Base-by-base conservation (phyloP, 371 early-diverging fungal species). In the Coemansia sp. region DNA sequence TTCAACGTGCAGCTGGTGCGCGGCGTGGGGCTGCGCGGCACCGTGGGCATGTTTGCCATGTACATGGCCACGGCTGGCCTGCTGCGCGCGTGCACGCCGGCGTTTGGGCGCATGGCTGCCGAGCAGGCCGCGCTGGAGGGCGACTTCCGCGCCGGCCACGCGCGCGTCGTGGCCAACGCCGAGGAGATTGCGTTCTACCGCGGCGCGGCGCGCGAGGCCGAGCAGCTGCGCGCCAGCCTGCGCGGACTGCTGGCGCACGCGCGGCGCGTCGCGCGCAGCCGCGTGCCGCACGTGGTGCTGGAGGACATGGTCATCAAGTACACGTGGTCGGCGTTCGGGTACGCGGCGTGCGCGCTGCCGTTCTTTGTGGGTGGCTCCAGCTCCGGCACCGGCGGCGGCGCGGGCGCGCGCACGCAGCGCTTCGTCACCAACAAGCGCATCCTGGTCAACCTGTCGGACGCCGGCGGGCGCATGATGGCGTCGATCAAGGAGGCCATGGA, bases 381-480 rank as follows among this genome's bases (percentile, higher is more conserved):
- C 81, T 83, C 85, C 20, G 84, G 85, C 20, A 84, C 78, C 49
- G 77, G 59, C 79, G 63, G 86, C 85, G 84, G 90, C 45, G 72
- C 74, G 14, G 84, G 88, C 59, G 20, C 20, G 20, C 91, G 93
- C 39, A 89, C 90, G 38, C 88, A 91, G 73, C 65, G 87, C 2
- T 96, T 95, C 56, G 88, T 96, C 45, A 96, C 97, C 66, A 93
- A 93, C 70, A 92, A 90, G 65, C 87, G 92, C 68, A 90, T 93
- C 62, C 80, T 93, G 63, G 88, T 93, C 67, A 93, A 91, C 62
- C 69, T 93, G 55, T 89, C 91, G 0, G 93, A 93, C 62, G 93
- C 93, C 34, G 89, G 93, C 20, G 93, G 93, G 38, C 79, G 93
- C 59, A 73, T 93, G 36, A 91, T 92, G 76, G 81, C 88, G 61